Base-by-base conservation (phyloP, 2,329 filamentous ascomycete genomes). In the Ilyonectria sp. region DNA sequence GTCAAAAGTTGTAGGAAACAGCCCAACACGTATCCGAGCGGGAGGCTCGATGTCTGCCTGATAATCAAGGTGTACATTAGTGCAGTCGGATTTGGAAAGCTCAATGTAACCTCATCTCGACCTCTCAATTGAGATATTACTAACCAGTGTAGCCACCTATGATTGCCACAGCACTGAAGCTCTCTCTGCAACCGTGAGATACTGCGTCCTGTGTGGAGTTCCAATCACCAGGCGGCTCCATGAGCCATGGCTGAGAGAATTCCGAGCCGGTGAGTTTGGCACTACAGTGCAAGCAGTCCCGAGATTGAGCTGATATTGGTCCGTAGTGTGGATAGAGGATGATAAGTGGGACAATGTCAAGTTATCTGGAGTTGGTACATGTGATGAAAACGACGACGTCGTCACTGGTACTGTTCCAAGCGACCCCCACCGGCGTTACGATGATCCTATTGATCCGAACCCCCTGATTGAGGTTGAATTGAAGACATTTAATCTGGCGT, bases 321-420 rank as follows among this genome's bases (percentile, higher is more conserved):
- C 3, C 5, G 7, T 17, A 71, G 64, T 71, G 6, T 71, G 59
- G 59, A 58, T 62, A 29, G 56, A 69, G 9, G 9, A 57, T 5
- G 37, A 63, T 1, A 31, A 69, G 6, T 69, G 58, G 35, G 23
- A 46, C 17, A 4, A 65, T 1, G 40, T 68, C 10, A 64, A 26
- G 17, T 1, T 67, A 13, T 67, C 71, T n/a, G 71, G 70, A 19
- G 52, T 73, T 0, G 67, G 67, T 4, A 9, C 53, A 1, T 67
- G 63, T 19, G 57, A 49, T 23, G 57, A 65, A 33, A 4, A 43
- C 10, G 47, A 68, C 21, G 55, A 59, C 13, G 21, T 26, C 6
- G 7, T 49, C 6, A 46, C 40, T 8, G 61, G 33, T 1, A 8
- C 15, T 1, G 63, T 60, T 15, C 69, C 69, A n/a, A n/a, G 6